Evolutionary conservation across 176 grass and related monocot genomes (phyloP).

Genomic region (Alloteropsis semialata): DNA sequence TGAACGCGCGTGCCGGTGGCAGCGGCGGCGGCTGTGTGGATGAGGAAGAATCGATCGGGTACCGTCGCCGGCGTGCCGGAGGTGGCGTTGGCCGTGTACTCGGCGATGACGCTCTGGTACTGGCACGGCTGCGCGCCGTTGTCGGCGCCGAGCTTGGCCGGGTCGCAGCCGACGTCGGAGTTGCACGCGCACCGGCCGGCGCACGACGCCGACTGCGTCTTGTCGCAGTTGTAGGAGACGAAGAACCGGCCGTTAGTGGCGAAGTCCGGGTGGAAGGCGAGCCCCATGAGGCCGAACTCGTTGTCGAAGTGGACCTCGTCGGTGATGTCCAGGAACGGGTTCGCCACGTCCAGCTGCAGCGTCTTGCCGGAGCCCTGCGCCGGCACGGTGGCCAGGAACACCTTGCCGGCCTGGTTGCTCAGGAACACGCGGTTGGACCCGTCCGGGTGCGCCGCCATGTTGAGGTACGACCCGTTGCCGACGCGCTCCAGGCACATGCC

Average conservation of each 20-base stretch:
- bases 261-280: conserved; percentile 85
- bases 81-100: conserved; percentile 72
- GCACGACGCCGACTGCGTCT: conserved; percentile 56
- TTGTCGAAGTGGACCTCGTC: conserved; percentile 66
- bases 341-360: conserved; percentile 35
- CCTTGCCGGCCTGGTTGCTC: conserved; percentile 54
- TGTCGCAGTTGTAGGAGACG: conserved; percentile 94
- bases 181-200: conserved; percentile 87
- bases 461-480: conserved; percentile 67
- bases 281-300: conserved; percentile 59
- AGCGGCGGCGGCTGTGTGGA: background rate
- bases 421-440: conserved; percentile 73
- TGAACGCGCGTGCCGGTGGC: background rate
- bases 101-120: conserved; percentile 73
- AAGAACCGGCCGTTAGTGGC: conserved; percentile 77
- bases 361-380: conserved; percentile 38
- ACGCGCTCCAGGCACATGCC: conserved; percentile 87
- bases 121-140: conserved; percentile 68
- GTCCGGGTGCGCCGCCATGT: conserved; percentile 86
- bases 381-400: conserved; percentile 74
- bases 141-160: conserved; percentile 51
- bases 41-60: background rate
- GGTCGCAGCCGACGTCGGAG: conserved; percentile 79
- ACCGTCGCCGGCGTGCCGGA: conserved; percentile 57
- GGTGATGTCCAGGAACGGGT: conserved; percentile 78